phyloP scores from a whole-genome alignment of 352 stramenopile genomes.

The Halophytophthora polymorphica region DNA sequence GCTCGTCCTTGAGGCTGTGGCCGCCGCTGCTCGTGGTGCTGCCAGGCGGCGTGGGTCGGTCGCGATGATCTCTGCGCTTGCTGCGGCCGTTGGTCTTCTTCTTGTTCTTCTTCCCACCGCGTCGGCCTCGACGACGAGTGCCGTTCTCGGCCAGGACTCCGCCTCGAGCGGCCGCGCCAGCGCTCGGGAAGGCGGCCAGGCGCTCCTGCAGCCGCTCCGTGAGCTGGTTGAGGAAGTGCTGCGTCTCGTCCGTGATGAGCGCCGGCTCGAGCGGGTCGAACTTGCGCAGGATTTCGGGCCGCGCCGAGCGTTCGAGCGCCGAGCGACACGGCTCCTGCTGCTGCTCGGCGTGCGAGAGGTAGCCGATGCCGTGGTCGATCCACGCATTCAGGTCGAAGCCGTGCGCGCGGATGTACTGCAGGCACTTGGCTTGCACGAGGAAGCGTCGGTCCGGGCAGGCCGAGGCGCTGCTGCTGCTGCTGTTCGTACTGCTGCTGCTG shows the following conservation, averaged over 20 bases:
- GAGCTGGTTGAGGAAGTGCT: slow-evolving; percentile 37
- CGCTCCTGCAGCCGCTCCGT: slow-evolving; percentile 21
- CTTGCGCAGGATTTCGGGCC: slow-evolving; percentile 36
- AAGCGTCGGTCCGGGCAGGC: slow-evolving; percentile 52
- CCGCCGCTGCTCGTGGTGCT: slow-evolving; percentile 10
- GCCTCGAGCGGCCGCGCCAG: neutral
- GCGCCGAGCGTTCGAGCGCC: slow-evolving; percentile 21
- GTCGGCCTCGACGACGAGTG: slow-evolving; percentile 17
- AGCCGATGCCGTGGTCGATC: slow-evolving; percentile 69
- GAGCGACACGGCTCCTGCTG: slow-evolving; percentile 24
- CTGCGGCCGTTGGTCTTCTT: slow-evolving; percentile 29
- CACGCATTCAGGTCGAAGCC: slow-evolving; percentile 79
- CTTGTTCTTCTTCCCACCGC: slow-evolving; percentile 32
- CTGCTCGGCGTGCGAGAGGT: slow-evolving; percentile 67
- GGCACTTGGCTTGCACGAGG: slow-evolving; percentile 64
- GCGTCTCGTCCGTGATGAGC: slow-evolving; percentile 40
- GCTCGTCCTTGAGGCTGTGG: slow-evolving; percentile 18
- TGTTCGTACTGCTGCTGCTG: neutral
- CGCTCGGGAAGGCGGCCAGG: slow-evolving; percentile 21
- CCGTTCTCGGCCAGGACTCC: slow-evolving; percentile 13
- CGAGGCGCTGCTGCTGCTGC: slow-evolving; percentile 4
- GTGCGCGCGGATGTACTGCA: slow-evolving; percentile 73
- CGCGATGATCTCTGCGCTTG: slow-evolving; percentile 12
- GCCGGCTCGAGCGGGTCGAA: slow-evolving; percentile 29
- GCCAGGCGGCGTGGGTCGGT: slow-evolving; percentile 10